phyloP scores from a whole-genome alignment of 371 early-diverging fungal species.

The Saksenaea oblongispora region DNA sequence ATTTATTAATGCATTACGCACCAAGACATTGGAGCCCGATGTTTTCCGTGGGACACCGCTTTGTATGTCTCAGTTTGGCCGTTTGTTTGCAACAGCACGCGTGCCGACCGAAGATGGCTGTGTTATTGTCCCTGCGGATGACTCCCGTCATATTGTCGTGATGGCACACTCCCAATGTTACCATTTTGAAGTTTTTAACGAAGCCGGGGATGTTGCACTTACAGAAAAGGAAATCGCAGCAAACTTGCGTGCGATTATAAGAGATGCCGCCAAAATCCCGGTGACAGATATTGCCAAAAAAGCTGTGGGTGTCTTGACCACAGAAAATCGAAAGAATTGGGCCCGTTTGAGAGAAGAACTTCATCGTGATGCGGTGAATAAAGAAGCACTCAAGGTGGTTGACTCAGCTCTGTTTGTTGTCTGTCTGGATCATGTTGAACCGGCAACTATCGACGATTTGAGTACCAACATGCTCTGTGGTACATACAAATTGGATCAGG shows the following conservation, averaged over 20 bases:
- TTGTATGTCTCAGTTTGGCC: constrained; percentile 69
- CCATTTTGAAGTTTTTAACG: constrained; percentile 67
- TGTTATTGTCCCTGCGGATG: constrained; percentile 47
- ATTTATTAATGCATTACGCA: constrained; percentile 48
- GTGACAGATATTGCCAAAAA: constrained; percentile 43
- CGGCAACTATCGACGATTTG: constrained; percentile 44
- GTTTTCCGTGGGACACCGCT: constrained; percentile 65
- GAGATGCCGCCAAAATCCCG: constrained; percentile 41
- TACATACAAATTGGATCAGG: constrained; percentile 52
- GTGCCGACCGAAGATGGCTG: constrained; percentile 59
- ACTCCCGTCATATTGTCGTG: constrained; percentile 64
- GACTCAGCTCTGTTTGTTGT: constrained; percentile 81
- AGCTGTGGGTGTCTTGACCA: constrained; percentile 68
- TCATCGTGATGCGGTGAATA: constrained; percentile 51
- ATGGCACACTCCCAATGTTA: constrained; percentile 66
- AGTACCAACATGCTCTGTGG: constrained; percentile 62
- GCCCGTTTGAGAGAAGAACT: constrained; percentile 51
- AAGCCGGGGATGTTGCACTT: constrained; percentile 42
- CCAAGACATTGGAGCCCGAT: constrained; percentile 62
- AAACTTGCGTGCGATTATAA: constrained; percentile 43
- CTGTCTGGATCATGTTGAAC: constrained; percentile 73
- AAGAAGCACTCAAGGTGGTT: constrained; percentile 58
- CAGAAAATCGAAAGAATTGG: constrained; percentile 77
- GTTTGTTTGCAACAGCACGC: constrained; percentile 63
- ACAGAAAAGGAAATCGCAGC: constrained; percentile 53